Evolutionary conservation across 768 basidiomycete genomes (phyloP).

Genomic region (Boletus rubescentipes): DNA sequence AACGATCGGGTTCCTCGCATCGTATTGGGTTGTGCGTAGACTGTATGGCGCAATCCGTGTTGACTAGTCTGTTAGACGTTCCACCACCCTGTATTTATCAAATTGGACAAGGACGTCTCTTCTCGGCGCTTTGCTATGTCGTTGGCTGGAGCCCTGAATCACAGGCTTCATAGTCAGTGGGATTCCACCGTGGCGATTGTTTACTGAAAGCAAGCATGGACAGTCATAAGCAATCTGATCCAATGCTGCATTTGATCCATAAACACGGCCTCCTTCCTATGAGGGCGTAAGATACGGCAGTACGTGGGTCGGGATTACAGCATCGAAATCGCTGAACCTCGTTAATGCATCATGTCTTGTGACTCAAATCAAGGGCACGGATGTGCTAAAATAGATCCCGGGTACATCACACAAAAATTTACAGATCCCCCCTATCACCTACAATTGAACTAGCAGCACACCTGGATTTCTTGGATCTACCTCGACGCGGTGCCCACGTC

Average conservation of each 20-base stretch:
- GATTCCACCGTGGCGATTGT: not conserved
- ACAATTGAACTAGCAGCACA: constrained; percentile 68
- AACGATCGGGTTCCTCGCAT: constrained; percentile 87
- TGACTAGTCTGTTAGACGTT: constrained; percentile 41
- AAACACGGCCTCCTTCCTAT: not conserved
- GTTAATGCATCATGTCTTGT: not conserved
- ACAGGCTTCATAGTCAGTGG: not conserved
- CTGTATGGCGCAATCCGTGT: constrained; percentile 83
- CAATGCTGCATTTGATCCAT: not conserved
- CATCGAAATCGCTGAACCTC: not conserved
- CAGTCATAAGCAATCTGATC: not conserved
- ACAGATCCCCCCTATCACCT: not conserved
- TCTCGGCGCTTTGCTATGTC: not conserved
- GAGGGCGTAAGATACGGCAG: not conserved
- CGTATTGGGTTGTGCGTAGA: constrained; percentile 86
- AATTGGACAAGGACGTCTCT: constrained; percentile 3
- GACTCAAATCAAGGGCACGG: not conserved
- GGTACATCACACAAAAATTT: too few species aligned
- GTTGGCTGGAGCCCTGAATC: not conserved
- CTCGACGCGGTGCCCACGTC: constrained; percentile 67
- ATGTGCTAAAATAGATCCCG: too few species aligned
- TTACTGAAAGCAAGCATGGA: not conserved
- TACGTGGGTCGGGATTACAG: too few species aligned
- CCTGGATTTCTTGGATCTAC: constrained; percentile 82
- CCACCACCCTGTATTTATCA: constrained; percentile 10